Evolutionary conservation across 2,329 filamentous ascomycete species (phyloP).

Genomic region (Chaetomiaceae sp.): DNA sequence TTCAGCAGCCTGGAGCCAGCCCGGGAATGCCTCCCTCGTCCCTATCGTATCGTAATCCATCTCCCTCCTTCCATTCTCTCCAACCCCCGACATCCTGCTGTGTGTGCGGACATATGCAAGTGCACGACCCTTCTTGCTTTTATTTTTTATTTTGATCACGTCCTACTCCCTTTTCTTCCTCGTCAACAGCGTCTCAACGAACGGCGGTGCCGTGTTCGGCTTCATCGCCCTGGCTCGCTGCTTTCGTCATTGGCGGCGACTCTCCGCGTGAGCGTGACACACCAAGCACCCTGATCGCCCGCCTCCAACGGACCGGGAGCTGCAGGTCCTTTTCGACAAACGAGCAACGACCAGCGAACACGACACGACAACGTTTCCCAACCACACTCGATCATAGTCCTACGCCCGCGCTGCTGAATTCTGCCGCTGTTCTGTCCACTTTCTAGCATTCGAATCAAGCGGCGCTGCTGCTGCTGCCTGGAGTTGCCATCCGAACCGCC

Average conservation of each 20-base stretch:
- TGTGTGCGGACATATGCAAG: neutral
- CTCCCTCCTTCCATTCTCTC: neutral
- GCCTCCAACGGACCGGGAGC: neutral
- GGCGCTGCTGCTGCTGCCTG: neutral
- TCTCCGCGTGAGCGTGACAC: constrained; percentile 14
- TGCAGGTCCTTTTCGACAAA: constrained; percentile 7
- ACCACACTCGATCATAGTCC: neutral
- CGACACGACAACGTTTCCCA: neutral
- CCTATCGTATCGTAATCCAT: neutral
- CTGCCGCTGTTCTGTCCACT: neutral
- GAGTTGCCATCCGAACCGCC: neutral
- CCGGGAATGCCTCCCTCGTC: too few species aligned
- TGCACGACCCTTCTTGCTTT: neutral
- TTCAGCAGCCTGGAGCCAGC: neutral
- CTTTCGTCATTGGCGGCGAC: constrained; percentile 8
- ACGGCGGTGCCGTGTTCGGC: constrained; percentile 11
- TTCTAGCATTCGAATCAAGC: neutral
- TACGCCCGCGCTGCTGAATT: neutral
- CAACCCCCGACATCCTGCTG: neutral
- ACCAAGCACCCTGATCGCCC: constrained; percentile 11
- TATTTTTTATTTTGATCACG: neutral
- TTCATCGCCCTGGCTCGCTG: neutral
- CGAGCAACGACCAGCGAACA: constrained; percentile 3
- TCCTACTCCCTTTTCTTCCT: neutral
- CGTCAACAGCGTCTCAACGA: constrained; percentile 11